Evolutionary conservation across 805 yeast genomes (phyloP), one percentile per base, ranked within the genome.

Genomic region (Wickerhamomyces chaumierensis): DNA sequence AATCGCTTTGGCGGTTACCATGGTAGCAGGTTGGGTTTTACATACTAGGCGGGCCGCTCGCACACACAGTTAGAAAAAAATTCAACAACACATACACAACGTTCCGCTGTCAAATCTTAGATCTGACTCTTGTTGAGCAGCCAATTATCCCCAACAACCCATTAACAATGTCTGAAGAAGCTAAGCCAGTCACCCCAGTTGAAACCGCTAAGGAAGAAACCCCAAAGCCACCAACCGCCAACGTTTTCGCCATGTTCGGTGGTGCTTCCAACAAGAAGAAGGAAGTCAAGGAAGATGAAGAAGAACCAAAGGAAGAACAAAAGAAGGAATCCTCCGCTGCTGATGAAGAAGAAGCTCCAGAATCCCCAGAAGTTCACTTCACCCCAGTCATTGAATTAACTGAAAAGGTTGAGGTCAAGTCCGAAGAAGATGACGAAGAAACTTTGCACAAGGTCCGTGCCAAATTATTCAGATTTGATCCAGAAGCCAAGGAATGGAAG

Each of bases 161-260:
- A 9, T 8, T 15, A 37, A 38, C 15, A 23, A 53, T 48, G 56
- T 48, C 56, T 37, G 58, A 51, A 35, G 43, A 43, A 36, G 42
- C 51, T 43, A 51, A 51, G 33, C 52, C 53, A 35, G 48, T 41
- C 18, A 38, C 37, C 27, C 29, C 39, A 4, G 36, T 42, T 20
- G 27, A 41, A 28, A 18, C 42, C 14, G 37, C 43, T 27, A 27
- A 45, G 9, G 41, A 45, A 8, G 36, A 43, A 16, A 42, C 43
- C n/a, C 57, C 64, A 28, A 73, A 75, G 46, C 84, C 84, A 33
- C 94, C 94, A 49, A 71, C 86, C 21, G 60, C 94, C 40, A 79
- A 81, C 58, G 94, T 87, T 18, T 88, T 90, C 57, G 78, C 94
- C 56, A 83, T 88, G 95, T 90, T 90, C 61, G 96, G 96, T 43